A percentile compares a stretch with the other conserved stretches of the same genome.
Conservation (phyloP, 2,329 filamentous ascomycete species). For the Ceratocystis alfenasii region DNA sequence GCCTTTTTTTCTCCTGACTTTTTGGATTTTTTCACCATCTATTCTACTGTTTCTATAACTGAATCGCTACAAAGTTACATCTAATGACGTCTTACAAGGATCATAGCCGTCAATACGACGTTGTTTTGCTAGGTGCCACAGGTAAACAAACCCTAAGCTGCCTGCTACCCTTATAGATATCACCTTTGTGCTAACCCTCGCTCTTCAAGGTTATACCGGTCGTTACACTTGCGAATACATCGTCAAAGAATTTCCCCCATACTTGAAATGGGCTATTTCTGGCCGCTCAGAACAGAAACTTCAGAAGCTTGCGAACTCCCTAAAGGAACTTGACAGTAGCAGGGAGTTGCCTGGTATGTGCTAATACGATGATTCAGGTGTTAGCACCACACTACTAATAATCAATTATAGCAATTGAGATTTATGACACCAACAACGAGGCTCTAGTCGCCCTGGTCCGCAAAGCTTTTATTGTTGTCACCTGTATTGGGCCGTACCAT, state of each 20-base stretch:
- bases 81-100: conserved; percentile 41
- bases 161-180: background rate
- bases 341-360: conserved; percentile 55
- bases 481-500: conserved; percentile 48
- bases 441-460: conserved; percentile 38
- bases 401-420: conserved; percentile 37
- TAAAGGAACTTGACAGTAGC: conserved; percentile 54
- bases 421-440: conserved; percentile 38
- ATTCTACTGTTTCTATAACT: background rate
- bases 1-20: background rate
- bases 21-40: background rate
- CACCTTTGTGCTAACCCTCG: background rate
- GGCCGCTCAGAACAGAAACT: conserved; percentile 72
- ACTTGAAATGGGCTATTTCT: conserved; percentile 77
- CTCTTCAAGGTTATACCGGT: conserved; percentile 62
- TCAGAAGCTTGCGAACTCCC: conserved; percentile 51
- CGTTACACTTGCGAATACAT: conserved; percentile 66
- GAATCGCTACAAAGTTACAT: conserved; percentile 16
- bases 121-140: conserved; percentile 47
- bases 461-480: conserved; percentile 46
- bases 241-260: conserved; percentile 54
- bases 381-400: conserved; percentile 11
- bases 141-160: conserved; percentile 33
- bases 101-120: conserved; percentile 40
- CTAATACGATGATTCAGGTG: background rate